Conservation (phyloP, 148 eudicot species). For the Rheum nobile region DNA sequence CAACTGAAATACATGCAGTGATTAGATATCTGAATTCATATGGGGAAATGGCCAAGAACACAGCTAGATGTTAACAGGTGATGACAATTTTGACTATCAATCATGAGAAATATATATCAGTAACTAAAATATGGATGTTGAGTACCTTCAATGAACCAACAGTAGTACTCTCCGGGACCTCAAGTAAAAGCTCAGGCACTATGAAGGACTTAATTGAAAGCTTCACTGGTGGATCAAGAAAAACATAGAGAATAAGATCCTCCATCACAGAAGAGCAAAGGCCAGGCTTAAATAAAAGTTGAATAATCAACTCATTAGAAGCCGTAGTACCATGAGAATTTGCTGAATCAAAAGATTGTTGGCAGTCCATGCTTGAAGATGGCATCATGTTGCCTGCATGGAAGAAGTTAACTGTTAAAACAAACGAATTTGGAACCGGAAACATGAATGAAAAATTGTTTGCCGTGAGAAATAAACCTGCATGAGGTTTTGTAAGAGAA, state of each 20-base stretch:
- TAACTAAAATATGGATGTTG: neutral
- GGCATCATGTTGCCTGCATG: constrained; percentile 39
- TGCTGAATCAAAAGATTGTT: constrained; percentile 32
- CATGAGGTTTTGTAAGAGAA: constrained; percentile 25
- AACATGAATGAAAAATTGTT: neutral
- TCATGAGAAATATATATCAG: neutral
- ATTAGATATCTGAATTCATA: no score
- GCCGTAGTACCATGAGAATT: constrained; percentile 44
- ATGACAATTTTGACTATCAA: no score
- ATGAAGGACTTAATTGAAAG: constrained; percentile 85
- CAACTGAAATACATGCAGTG: neutral
- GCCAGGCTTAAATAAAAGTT: neutral
- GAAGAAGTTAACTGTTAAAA: constrained; percentile 4
- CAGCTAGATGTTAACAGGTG: no score
- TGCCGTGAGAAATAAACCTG: constrained; percentile 34
- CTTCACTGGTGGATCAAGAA: constrained; percentile 57
- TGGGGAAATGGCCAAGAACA: neutral
- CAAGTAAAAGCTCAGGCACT: constrained; percentile 89
- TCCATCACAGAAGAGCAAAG: neutral
- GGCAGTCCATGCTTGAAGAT: constrained; percentile 32
- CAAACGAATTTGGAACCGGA: neutral
- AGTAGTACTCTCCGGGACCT: constrained; percentile 85
- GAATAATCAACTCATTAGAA: neutral
- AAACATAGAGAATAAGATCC: constrained; percentile 20
- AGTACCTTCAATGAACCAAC: constrained; percentile 89